These are phyloP conservation scores for Cicer cuneatum DNA, from an alignment of 306 rosid species.

Conservation along the genomic window DNA sequence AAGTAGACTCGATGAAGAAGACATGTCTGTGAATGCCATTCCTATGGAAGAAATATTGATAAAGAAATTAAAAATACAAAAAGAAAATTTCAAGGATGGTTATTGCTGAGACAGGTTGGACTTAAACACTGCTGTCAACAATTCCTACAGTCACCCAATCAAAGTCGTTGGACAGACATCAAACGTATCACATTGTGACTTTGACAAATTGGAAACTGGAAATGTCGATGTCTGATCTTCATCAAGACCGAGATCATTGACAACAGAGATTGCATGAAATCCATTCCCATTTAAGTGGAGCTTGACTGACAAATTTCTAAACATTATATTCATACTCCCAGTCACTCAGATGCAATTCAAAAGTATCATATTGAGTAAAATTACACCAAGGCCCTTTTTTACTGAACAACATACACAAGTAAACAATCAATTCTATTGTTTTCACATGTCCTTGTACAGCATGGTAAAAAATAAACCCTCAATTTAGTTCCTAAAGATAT, in stretches of 20 bases:
- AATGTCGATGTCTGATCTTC: background rate
- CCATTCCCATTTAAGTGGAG: background rate
- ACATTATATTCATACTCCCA: background rate
- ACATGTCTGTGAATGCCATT: slow-evolving; percentile 55
- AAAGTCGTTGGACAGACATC: background rate
- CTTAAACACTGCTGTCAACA: background rate
- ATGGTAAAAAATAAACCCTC: background rate
- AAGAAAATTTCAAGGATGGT: background rate
- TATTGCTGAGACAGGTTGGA: slow-evolving; percentile 6
- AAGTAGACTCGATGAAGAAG: slow-evolving; percentile 60
- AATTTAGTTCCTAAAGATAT: background rate
- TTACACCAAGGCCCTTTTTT: background rate
- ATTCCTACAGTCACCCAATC: background rate
- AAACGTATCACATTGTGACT: background rate
- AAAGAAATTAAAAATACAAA: slow-evolving; percentile 16
- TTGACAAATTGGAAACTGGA: background rate
- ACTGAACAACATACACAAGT: background rate
- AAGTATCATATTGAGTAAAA: background rate
- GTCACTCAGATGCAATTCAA: background rate
- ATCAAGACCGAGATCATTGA: background rate
- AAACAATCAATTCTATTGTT: background rate
- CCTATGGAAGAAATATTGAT: slow-evolving; percentile 45
- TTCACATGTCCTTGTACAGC: background rate
- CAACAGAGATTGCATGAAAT: background rate
- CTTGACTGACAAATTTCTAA: slow-evolving; percentile 16